These are phyloP conservation scores for Neurospora sp. DNA, from an alignment of 495 filamentous ascomycete genomes.

Conservation along the genomic window DNA sequence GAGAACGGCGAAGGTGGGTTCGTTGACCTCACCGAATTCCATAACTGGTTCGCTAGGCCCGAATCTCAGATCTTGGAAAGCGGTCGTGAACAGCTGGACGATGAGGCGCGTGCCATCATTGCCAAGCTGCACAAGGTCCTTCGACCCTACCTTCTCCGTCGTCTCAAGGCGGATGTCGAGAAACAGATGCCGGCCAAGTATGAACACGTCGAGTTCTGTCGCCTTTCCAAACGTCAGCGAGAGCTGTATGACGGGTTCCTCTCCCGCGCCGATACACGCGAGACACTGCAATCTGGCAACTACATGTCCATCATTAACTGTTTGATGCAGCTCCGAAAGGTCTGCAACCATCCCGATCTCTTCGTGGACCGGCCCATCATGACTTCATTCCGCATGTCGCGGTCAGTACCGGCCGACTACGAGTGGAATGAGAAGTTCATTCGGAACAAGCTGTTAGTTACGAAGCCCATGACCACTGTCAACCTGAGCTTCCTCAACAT, in stretches of 20 bases:
- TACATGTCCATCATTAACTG: slow-evolving; percentile 98
- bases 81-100: slow-evolving; percentile 85
- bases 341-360: slow-evolving; percentile 97
- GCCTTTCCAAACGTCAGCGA: slow-evolving; percentile 86
- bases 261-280: slow-evolving; percentile 80
- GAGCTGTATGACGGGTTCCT: slow-evolving; percentile 97
- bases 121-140: slow-evolving; percentile 87
- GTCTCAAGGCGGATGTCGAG: slow-evolving; percentile 95
- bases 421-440: slow-evolving; percentile 66
- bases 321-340: slow-evolving; percentile 93
- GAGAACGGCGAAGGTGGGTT: slow-evolving; percentile 81
- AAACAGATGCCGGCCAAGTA: slow-evolving; percentile 99
- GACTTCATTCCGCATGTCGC: slow-evolving; percentile 89
- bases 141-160: slow-evolving; percentile 81
- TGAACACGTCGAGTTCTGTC: slow-evolving; percentile 91
- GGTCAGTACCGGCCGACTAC: slow-evolving; percentile 68
- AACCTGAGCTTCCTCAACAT: slow-evolving; percentile 76
- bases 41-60: slow-evolving; percentile 85
- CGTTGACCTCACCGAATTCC: slow-evolving; percentile 82
- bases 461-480: slow-evolving; percentile 54
- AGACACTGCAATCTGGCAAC: slow-evolving; percentile 86
- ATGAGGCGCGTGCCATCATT: slow-evolving; percentile 80
- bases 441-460: slow-evolving; percentile 52
- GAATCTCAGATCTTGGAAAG: slow-evolving; percentile 93
- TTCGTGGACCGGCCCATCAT: slow-evolving; percentile 98